A percentile compares a stretch with the other conserved stretches of the same genome.
These are phyloP conservation scores for Pseudogymnoascus sp. DNA, from an alignment of 2,329 filamentous ascomycete species.

Conservation along the genomic window DNA sequence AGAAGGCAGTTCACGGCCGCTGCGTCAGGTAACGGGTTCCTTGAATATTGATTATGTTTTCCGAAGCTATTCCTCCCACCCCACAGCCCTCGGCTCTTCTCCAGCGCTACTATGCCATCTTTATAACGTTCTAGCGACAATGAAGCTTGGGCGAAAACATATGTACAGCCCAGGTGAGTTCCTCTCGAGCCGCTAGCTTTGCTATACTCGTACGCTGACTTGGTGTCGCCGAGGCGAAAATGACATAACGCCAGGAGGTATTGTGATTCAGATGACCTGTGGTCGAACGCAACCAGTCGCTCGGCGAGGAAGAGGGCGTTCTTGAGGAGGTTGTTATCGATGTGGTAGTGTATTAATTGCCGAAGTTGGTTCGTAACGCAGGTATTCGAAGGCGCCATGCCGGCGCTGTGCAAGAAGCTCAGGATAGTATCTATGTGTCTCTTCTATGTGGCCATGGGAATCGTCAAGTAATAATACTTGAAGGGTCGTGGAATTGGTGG, in stretches of 20 bases:
- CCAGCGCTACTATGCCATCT: conserved; percentile 74
- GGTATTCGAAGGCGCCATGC: conserved; percentile 25
- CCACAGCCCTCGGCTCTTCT: conserved; percentile 74
- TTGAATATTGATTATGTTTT: conserved; percentile 68
- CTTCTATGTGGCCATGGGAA: conserved; percentile 7
- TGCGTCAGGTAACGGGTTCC: conserved; percentile 71
- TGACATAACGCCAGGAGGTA: conserved; percentile 82
- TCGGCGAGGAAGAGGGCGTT: conserved; percentile 93
- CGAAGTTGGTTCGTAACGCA: conserved; percentile 35
- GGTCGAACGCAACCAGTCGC: conserved; percentile 74
- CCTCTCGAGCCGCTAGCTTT: conserved; percentile 62
- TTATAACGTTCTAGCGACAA: conserved; percentile 67
- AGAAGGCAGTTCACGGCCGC: conserved; percentile 75
- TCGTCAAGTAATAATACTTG: conserved; percentile 7
- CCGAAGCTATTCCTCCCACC: conserved; percentile 65
- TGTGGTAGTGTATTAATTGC: conserved; percentile 56
- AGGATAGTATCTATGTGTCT: conserved; percentile 10
- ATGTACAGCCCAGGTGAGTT: conserved; percentile 75
- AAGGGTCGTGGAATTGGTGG: background rate
- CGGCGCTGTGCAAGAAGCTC: conserved; percentile 14
- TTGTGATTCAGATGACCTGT: conserved; percentile 67
- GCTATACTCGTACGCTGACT: conserved; percentile 77
- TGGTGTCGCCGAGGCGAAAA: conserved; percentile 70
- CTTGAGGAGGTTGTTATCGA: conserved; percentile 82
- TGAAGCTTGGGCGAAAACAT: conserved; percentile 85